Evolutionary conservation across 192 early-diverging fungal species (phyloP).

Genomic region (Linderina pennispora): DNA sequence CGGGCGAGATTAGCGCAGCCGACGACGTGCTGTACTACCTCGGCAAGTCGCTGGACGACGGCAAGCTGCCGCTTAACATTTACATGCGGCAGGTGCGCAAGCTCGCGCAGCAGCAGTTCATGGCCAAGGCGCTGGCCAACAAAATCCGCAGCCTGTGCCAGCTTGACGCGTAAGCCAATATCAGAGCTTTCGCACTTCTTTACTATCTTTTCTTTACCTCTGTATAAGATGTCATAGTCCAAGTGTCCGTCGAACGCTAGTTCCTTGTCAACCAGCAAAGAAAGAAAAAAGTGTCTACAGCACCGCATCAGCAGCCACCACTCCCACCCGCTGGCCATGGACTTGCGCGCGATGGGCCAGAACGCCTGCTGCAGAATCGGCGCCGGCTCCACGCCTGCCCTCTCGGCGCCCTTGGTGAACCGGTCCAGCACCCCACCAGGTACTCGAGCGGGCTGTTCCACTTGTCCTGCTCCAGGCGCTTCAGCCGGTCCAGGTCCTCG

Average conservation of each 20-base stretch:
- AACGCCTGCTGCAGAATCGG: conserved; percentile 47
- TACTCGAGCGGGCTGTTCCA: conserved; percentile 42
- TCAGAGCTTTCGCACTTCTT: no score
- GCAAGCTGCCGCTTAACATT: conserved; percentile 59
- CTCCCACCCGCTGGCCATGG: conserved; percentile 35
- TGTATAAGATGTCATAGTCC: no score
- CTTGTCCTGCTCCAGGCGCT: conserved; percentile 36
- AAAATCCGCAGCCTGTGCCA: conserved; percentile 52
- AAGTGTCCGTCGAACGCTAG: no score
- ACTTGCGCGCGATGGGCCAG: conserved; percentile 39
- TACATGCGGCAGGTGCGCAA: conserved; percentile 82
- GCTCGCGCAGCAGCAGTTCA: conserved; percentile 83
- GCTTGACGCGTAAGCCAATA: conserved; percentile 3
- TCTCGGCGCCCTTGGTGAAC: conserved; percentile 33
- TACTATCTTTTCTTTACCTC: background rate
- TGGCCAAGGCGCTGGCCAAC: conserved; percentile 72
- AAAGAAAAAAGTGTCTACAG: no score
- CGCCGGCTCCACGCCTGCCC: conserved; percentile 31
- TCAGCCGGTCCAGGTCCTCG: conserved; percentile 25
- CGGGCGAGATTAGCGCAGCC: conserved; percentile 84
- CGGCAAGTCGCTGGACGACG: conserved; percentile 69
- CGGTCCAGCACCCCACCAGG: conserved; percentile 41
- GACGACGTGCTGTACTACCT: conserved; percentile 84
- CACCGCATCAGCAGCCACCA: conserved; percentile 32
- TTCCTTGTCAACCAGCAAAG: no score